Conservation (phyloP, 2,329 filamentous ascomycete species). For the Mycosphaerelloides madeirae region DNA sequence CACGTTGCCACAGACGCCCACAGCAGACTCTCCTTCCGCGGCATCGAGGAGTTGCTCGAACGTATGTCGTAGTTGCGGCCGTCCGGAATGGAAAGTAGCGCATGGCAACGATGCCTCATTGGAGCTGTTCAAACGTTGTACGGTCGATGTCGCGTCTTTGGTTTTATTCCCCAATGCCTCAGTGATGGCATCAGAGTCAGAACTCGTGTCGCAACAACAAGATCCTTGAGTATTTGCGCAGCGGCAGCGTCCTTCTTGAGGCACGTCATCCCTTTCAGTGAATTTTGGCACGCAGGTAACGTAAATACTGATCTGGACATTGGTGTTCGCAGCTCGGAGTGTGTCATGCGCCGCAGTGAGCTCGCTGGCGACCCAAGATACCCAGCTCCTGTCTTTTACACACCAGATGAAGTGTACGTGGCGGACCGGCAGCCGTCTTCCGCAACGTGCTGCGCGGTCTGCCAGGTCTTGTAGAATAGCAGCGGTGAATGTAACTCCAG, state of each 20-base stretch:
- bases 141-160: not conserved
- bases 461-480: constrained; percentile 25
- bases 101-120: constrained; percentile 10
- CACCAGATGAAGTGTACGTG: constrained; percentile 26
- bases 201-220: constrained; percentile 21
- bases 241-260: constrained; percentile 22
- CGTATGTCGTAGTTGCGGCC: constrained; percentile 17
- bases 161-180: constrained; percentile 5
- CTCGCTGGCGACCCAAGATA: constrained; percentile 21
- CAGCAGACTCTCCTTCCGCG: constrained; percentile 23
- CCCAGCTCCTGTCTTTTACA: constrained; percentile 19
- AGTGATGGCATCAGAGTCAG: constrained; percentile 13
- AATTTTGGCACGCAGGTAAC: constrained; percentile 25
- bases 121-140: not conserved
- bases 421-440: constrained; percentile 19
- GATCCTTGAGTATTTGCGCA: constrained; percentile 23
- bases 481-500: constrained; percentile 27
- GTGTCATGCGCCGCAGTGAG: constrained; percentile 16
- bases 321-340: constrained; percentile 17
- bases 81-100: constrained; percentile 22
- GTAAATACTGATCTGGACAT: constrained; percentile 19
- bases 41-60: constrained; percentile 19
- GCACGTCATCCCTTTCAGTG: constrained; percentile 11
- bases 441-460: constrained; percentile 14
- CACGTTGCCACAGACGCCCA: constrained; percentile 22